Evolutionary conservation across 306 rosid species (phyloP).

Genomic region (Prunus fruticosa): DNA sequence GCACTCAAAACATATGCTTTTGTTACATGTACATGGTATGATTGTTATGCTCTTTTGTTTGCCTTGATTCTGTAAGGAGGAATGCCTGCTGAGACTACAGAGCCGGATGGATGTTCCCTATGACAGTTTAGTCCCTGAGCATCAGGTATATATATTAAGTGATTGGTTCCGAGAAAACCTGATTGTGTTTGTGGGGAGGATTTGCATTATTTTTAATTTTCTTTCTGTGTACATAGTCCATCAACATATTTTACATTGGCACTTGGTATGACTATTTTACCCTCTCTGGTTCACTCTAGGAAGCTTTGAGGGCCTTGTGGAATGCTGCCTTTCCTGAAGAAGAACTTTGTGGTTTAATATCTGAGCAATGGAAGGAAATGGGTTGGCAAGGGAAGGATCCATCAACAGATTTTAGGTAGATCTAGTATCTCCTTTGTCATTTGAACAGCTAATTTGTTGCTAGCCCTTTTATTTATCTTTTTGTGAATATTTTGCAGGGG

Average conservation of each 20-base stretch:
- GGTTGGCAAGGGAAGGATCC: conserved; percentile 99
- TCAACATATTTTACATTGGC: background rate
- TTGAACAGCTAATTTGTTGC: background rate
- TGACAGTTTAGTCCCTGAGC: conserved; percentile 72
- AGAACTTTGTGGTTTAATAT: conserved; percentile 79
- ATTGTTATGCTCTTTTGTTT: background rate
- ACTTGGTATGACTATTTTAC: background rate
- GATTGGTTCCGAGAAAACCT: conserved; percentile 8
- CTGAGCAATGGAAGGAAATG: conserved; percentile 99
- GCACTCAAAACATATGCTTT: background rate
- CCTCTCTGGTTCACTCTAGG: conserved; percentile 45
- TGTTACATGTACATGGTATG: background rate
- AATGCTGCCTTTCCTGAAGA: conserved; percentile 84
- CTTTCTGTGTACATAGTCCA: background rate
- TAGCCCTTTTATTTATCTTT: background rate
- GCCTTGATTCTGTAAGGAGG: conserved; percentile 57
- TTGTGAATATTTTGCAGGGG: conserved; percentile 64
- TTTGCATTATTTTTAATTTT: background rate
- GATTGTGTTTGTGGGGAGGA: conserved; percentile 4
- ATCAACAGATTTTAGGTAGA: conserved; percentile 95
- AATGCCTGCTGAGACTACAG: conserved; percentile 80
- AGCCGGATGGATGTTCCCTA: conserved; percentile 82
- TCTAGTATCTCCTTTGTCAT: conserved; percentile 15
- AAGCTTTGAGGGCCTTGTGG: conserved; percentile 91
- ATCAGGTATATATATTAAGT: conserved; percentile 67